Evolutionary conservation across 108 stramenopile genomes (phyloP), one percentile per base, ranked within the genome.

Genomic region (Aurantiochytrium sp.): DNA sequence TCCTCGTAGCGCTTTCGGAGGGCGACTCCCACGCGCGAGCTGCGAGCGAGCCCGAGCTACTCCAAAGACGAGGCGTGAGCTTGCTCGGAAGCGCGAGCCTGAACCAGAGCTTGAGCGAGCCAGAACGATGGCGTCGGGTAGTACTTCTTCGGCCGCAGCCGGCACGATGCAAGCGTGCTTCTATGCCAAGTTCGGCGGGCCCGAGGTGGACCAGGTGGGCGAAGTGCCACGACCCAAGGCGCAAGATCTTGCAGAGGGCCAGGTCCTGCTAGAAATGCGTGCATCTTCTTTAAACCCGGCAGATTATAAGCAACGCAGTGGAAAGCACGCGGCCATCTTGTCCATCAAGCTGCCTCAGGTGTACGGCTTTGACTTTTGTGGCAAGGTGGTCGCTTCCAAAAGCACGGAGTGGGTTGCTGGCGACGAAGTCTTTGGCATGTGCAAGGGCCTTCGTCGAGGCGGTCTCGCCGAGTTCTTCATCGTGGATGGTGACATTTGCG

Each of bases 281-380:
- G 49, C 49, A 14, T 59, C 59, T 10, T 60, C 58, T 4, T 29
- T 88, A 58, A 88, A 88, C 25, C 88, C 88, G 5, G 88, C 88
- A 8, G 88, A 88, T 4, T 88, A 42, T 8, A 88, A 88, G 59
- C 59, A 58, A 10, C 58, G 59, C 25, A 44, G 28, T 16, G 88
- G 88, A 10, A 49, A 88, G 5, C 59, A 60, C 23, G 88, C 60
- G 8, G 28, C 29, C n/a, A 47, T 89, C 72, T 44, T 89, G 4
- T 55, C 45, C 10, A 58, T 72, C 88, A 43, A 89, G 49, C 58
- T 64, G 71, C 88, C 88, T 18, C 64, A 69, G 35, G 69, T 72
- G 21, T 71, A 72, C 58, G 88, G 88, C 23, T 89, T 89, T 28
- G 88, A 89, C 44, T 89, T 89, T n/a, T 60, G 35, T 14, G 88